Percentiles rank a stretch among this genome's conserved stretches.
phyloP scores from a whole-genome alignment of 345 rosid genomes.

The Noccaea bulbosa region DNA sequence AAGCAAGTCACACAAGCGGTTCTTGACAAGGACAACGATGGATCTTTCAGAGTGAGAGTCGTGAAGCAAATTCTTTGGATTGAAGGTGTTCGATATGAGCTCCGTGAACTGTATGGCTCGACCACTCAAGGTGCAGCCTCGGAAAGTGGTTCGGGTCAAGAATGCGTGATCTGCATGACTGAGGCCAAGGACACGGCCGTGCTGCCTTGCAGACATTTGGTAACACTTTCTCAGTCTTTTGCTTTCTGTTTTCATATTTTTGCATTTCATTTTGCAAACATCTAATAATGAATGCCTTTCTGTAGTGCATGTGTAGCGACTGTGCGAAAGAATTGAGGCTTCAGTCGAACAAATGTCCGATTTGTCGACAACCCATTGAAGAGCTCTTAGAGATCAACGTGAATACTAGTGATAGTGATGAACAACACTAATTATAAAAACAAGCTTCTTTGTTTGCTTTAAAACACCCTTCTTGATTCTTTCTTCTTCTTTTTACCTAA shows the following conservation, averaged over 20 bases:
- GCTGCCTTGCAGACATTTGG: conserved; percentile 92
- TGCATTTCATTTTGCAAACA: not conserved
- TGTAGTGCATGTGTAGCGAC: conserved; percentile 84
- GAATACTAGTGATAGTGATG: conserved; percentile 48
- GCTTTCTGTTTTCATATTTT: not conserved
- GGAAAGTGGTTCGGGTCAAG: conserved; percentile 74
- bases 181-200: conserved; percentile 89
- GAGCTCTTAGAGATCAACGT: conserved; percentile 84
- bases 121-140: conserved; percentile 46
- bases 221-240: conserved; percentile 36
- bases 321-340: conserved; percentile 80
- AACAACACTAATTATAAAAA: conserved; percentile 30
- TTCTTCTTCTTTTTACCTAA: not conserved
- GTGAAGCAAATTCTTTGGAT: conserved; percentile 84
- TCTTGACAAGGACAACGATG: conserved; percentile 55
- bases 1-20: conserved; percentile 89
- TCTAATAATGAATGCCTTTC: no score
- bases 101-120: conserved; percentile 79
- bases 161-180: conserved; percentile 93
- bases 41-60: conserved; percentile 63
- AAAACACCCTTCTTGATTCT: conserved; percentile 33
- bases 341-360: conserved; percentile 88
- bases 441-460: conserved; percentile 30
- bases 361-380: conserved; percentile 87
- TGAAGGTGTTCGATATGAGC: conserved; percentile 80